Evolutionary conservation across 352 stramenopile genomes (phyloP), one percentile per base, ranked within the genome.

Genomic region (Globisporangium heterothallicum): DNA sequence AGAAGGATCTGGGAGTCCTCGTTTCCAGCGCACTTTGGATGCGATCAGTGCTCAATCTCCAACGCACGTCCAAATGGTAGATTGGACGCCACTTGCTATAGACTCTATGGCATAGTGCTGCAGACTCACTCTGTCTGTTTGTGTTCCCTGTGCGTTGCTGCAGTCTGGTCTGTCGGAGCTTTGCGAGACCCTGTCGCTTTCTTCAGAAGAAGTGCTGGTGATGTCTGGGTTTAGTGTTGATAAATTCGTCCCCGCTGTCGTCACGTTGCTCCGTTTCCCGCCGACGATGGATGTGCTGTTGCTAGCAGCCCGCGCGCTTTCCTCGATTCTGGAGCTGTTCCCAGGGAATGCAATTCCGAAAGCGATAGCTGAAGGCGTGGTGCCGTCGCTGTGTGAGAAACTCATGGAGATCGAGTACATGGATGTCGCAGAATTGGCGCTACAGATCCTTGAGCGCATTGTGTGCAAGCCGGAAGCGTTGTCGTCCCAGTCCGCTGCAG

Each of bases 331-430:
- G 34, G 79, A 91, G 32, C 58, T 86, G 3, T 84, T 76, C 12
- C 68, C 78, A 1, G 62, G 50, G 21, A 58, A 56, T 0, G 72
- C 65, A 5, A 74, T 75, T 6, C 66, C 64, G 14, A 72, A 70
- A 40, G 76, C 75, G 0, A 69, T 83, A 19, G 56, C 60, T 2
- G 66, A 70, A 36, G 58, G 68, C 3, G 58, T 88, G 0, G 68
- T 92, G 29, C 67, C 66, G 1, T 72, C 68, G 27, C 62, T 92
- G 14, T 92, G 80, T 52, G 70, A 68, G 18, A 88, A 88, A 49
- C 64, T 92, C 16, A 48, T 87, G 53, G 78, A 85, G 55, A 85
- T 92, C 32, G 74, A 92, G 56, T 92, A 88, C 58, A 88, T 92
- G 74, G 80, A 92, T 51, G 75, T 92, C 26, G 80, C 77, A 0